These are phyloP conservation scores for Aureobasidium sp. DNA, from an alignment of 2,329 filamentous ascomycete species.

Conservation along the genomic window DNA sequence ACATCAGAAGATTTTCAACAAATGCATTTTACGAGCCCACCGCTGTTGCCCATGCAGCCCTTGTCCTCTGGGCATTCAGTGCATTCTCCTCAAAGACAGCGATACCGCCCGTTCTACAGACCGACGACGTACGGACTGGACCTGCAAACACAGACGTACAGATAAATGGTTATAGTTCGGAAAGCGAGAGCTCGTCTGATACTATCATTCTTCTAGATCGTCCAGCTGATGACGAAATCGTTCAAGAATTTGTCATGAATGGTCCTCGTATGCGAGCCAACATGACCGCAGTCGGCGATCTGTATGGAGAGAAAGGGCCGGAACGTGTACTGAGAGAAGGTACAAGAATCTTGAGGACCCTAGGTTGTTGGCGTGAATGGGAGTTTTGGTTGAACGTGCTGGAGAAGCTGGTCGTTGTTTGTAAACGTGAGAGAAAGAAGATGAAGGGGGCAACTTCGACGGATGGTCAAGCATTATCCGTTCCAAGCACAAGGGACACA, in stretches of 20 bases:
- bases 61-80: conserved; percentile 71
- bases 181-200: not conserved
- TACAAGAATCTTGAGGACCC: conserved; percentile 36
- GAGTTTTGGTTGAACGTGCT: not conserved
- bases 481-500: not conserved
- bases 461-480: not conserved
- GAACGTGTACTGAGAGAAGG: conserved; percentile 43
- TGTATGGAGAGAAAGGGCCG: conserved; percentile 44
- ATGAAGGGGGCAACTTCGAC: not conserved
- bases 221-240: conserved; percentile 64
- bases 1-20: conserved; percentile 55
- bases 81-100: conserved; percentile 25
- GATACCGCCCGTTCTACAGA: too few species aligned
- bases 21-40: conserved; percentile 68
- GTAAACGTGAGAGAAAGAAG: not conserved
- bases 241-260: conserved; percentile 60
- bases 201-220: conserved; percentile 47
- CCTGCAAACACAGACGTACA: not conserved
- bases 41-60: conserved; percentile 69
- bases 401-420: not conserved
- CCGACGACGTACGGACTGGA: too few species aligned
- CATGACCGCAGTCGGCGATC: conserved; percentile 59
- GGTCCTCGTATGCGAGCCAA: conserved; percentile 57
- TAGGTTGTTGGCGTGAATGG: conserved; percentile 26
- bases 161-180: not conserved